Conservation (phyloP, 345 rosid genomes). For the Citrus medica region DNA sequence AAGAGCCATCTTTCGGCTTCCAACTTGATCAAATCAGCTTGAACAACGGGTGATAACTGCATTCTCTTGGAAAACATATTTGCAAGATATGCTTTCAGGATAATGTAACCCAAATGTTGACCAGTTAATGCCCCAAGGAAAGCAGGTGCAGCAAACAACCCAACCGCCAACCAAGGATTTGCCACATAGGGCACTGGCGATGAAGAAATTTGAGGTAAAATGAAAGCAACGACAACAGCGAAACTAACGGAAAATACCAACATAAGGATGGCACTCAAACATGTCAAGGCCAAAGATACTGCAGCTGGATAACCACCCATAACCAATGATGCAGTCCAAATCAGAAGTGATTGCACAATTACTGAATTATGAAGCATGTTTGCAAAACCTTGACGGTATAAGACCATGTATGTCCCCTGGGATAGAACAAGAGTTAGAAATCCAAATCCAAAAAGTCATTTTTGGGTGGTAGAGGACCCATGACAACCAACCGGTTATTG, state of each 20-base stretch:
- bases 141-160: conserved; percentile 91
- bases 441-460: conserved; percentile 8
- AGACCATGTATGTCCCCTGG: conserved; percentile 84
- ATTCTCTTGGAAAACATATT: conserved; percentile 45
- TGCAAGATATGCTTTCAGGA: conserved; percentile 50
- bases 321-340: conserved; percentile 75
- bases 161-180: conserved; percentile 72
- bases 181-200: conserved; percentile 85
- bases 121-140: conserved; percentile 82
- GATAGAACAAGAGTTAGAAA: conserved; percentile 25
- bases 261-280: conserved; percentile 60
- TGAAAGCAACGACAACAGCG: conserved; percentile 58
- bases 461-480: neutral
- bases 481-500: conserved; percentile 1
- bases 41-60: conserved; percentile 41
- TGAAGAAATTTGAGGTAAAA: conserved; percentile 65
- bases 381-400: conserved; percentile 63
- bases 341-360: conserved; percentile 75
- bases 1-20: conserved; percentile 97
- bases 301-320: conserved; percentile 89
- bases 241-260: conserved; percentile 75
- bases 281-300: conserved; percentile 59
- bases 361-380: conserved; percentile 75
- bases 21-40: conserved; percentile 58
- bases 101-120: conserved; percentile 69